Conservation (phyloP, 2,329 filamentous ascomycete genomes). For the Lecanicillium sp. region DNA sequence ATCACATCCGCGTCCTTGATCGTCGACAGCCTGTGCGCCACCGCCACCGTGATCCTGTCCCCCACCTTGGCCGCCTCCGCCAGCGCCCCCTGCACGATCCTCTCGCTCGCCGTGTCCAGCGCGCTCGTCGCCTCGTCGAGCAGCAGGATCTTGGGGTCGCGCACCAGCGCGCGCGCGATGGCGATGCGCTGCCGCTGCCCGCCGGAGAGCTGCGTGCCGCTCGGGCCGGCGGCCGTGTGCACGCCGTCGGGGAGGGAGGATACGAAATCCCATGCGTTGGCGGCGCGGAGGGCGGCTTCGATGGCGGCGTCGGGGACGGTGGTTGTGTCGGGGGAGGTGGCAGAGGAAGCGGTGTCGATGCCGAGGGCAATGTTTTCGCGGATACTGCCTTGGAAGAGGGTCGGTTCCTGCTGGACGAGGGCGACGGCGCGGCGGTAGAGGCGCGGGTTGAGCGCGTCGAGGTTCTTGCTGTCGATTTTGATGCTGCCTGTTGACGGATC, state of each 20-base stretch:
- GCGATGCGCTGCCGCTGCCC: constrained; percentile 51
- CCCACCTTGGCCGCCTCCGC: constrained; percentile 36
- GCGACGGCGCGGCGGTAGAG: constrained; percentile 38
- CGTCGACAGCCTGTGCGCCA: constrained; percentile 15
- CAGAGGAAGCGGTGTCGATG: too few species aligned
- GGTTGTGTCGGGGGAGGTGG: too few species aligned
- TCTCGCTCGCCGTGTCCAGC: constrained; percentile 34
- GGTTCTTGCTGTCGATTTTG: constrained; percentile 30
- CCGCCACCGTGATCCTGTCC: constrained; percentile 16
- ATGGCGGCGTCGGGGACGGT: constrained; percentile 23
- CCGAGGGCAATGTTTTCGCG: constrained; percentile 39
- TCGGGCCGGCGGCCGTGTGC: constrained; percentile 15
- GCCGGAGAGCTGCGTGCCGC: constrained; percentile 36
- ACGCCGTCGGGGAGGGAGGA: constrained; percentile 33
- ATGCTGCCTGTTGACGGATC: constrained; percentile 38
- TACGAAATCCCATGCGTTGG: constrained; percentile 52
- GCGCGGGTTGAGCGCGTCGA: constrained; percentile 32
- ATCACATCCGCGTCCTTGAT: constrained; percentile 14
- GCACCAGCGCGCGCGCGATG: constrained; percentile 49
- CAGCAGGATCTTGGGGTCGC: constrained; percentile 46
- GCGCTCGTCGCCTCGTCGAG: constrained; percentile 55
- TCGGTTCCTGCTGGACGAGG: constrained; percentile 46
- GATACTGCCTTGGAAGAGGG: constrained; percentile 42
- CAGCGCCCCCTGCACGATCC: constrained; percentile 40
- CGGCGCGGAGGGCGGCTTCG: constrained; percentile 25